Evolutionary conservation across 768 basidiomycete genomes (phyloP).

Genomic region (Lentinus brumalis): DNA sequence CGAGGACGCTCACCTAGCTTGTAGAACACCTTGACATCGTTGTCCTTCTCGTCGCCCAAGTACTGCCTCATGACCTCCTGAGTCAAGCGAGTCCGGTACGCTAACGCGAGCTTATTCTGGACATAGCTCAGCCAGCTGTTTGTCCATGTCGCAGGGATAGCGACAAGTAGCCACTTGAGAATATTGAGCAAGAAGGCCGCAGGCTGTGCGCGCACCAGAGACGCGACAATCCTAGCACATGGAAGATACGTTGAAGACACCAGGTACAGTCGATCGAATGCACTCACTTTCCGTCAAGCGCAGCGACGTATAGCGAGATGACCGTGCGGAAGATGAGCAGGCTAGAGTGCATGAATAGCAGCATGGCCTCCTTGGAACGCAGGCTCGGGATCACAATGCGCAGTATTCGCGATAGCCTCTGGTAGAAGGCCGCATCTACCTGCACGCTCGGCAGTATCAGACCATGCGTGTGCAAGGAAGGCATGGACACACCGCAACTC

Average conservation of each 20-base stretch:
- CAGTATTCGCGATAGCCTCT: constrained; percentile 73
- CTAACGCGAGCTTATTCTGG: constrained; percentile 90
- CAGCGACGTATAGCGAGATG: constrained; percentile 91
- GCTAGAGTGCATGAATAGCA: constrained; percentile 86
- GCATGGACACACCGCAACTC: constrained; percentile 63
- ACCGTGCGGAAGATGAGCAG: constrained; percentile 88
- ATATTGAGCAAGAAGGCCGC: constrained; percentile 83
- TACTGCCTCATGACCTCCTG: constrained; percentile 82
- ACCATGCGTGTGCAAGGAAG: neutral
- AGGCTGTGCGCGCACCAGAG: constrained; percentile 86
- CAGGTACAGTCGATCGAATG: neutral
- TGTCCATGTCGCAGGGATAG: constrained; percentile 91
- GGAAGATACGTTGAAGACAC: neutral
- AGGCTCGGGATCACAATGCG: constrained; percentile 87
- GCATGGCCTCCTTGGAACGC: constrained; percentile 82
- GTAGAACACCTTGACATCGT: constrained; percentile 87
- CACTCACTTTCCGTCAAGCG: constrained; percentile 82
- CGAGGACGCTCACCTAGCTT: constrained; percentile 65
- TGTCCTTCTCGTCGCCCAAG: constrained; percentile 69
- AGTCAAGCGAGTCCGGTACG: constrained; percentile 86
- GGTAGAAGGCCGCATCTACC: constrained; percentile 93
- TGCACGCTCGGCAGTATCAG: constrained; percentile 30
- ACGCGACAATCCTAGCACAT: constrained; percentile 80
- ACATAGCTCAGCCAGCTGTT: constrained; percentile 92
- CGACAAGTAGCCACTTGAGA: constrained; percentile 85